These are phyloP conservation scores for Bipolaris oryzae DNA, from an alignment of 2,329 filamentous ascomycete genomes.

Conservation along the genomic window DNA sequence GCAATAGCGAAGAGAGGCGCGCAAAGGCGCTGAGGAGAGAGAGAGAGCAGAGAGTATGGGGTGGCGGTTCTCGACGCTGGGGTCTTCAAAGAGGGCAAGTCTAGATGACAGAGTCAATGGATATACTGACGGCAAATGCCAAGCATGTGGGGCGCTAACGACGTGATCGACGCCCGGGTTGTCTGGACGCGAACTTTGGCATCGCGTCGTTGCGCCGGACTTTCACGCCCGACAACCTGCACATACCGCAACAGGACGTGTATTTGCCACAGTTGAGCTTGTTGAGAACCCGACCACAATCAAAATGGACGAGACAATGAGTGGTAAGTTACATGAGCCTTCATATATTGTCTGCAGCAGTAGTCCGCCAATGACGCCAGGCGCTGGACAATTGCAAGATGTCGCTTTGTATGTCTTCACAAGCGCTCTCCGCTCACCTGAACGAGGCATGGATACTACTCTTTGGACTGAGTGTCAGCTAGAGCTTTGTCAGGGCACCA, in stretches of 20 bases:
- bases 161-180: slow-evolving; percentile 9
- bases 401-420: not conserved
- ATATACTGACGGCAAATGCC: slow-evolving; percentile 25
- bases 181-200: slow-evolving; percentile 24
- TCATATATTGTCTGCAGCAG: not conserved
- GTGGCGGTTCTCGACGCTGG: slow-evolving; percentile 47
- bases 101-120: slow-evolving; percentile 18
- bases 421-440: not conserved
- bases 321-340: slow-evolving; percentile 31
- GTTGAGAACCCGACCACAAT: not conserved
- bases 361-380: not conserved
- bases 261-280: not conserved
- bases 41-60: slow-evolving; percentile 27
- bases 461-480: not conserved
- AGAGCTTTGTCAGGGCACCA: not conserved
- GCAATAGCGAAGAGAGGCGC: slow-evolving; percentile 11
- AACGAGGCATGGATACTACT: not conserved
- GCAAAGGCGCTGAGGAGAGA: slow-evolving; percentile 17
- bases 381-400: not conserved
- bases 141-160: slow-evolving; percentile 21
- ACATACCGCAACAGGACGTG: not conserved
- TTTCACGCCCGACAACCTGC: slow-evolving; percentile 6
- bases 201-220: slow-evolving; percentile 21
- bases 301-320: slow-evolving; percentile 49
- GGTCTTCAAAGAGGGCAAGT: slow-evolving; percentile 47